A percentile compares a stretch with the other conserved stretches of the same genome.
Conservation (phyloP, 2,329 filamentous ascomycete genomes). For the Cladosporium sp. region DNA sequence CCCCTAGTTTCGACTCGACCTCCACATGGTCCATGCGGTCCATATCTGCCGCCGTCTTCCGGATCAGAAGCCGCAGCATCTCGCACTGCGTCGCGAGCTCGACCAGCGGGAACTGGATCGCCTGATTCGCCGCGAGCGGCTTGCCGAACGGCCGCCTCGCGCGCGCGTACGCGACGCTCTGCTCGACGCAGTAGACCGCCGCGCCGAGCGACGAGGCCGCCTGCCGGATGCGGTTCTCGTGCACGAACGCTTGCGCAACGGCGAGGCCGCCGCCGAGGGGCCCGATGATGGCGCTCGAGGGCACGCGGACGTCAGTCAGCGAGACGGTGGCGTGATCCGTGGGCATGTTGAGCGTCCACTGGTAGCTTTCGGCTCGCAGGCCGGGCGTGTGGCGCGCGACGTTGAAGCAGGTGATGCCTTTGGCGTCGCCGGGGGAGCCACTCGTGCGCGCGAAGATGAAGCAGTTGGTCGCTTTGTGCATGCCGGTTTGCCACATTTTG, state of each 20-base stretch:
- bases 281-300: constrained; percentile 48
- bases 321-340: constrained; percentile 58
- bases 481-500: constrained; percentile 62
- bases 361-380: constrained; percentile 50
- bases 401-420: constrained; percentile 57
- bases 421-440: constrained; percentile 46
- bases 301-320: constrained; percentile 52
- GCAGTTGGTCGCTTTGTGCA: constrained; percentile 56
- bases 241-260: constrained; percentile 59
- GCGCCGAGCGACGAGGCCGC: constrained; percentile 55
- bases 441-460: constrained; percentile 56
- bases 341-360: constrained; percentile 63
- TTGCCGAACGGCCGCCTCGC: constrained; percentile 50
- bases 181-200: constrained; percentile 54
- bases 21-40: constrained; percentile 48
- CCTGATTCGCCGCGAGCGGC: constrained; percentile 54
- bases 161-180: constrained; percentile 52
- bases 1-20: constrained; percentile 53
- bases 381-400: constrained; percentile 49
- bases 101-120: constrained; percentile 58
- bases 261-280: constrained; percentile 49
- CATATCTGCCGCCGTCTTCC: constrained; percentile 58
- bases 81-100: constrained; percentile 56
- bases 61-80: constrained; percentile 56
- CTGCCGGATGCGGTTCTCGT: constrained; percentile 61